Evolutionary conservation across 2,329 filamentous ascomycete genomes (phyloP).

Genomic region (Sclerotinia trifoliorum): DNA sequence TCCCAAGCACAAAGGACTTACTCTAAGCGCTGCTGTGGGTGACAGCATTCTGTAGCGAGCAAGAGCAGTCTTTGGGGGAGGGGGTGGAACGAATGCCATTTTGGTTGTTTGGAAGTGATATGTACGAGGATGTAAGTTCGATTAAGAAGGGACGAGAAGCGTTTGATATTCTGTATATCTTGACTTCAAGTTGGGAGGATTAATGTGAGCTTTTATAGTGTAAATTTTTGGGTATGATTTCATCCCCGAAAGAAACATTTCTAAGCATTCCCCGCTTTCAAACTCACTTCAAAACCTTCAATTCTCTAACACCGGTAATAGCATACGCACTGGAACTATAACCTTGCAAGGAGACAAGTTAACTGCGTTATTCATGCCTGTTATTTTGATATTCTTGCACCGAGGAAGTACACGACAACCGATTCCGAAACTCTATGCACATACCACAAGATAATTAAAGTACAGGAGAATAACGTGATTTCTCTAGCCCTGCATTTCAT

Average conservation of each 20-base stretch:
- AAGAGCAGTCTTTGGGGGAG: conserved; percentile 55
- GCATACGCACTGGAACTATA: background rate
- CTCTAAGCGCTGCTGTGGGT: conserved; percentile 62
- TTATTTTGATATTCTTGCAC: background rate
- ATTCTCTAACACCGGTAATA: background rate
- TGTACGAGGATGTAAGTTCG: background rate
- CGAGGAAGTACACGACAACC: no score
- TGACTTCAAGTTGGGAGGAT: background rate
- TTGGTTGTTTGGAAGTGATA: background rate
- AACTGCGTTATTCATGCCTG: background rate
- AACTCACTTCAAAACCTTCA: background rate
- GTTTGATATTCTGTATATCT: background rate
- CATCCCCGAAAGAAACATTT: background rate
- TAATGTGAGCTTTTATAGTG: background rate
- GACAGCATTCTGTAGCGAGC: conserved; percentile 65
- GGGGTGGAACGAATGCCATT: conserved; percentile 31
- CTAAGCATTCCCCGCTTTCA: conserved; percentile 4
- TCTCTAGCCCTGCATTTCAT: no score
- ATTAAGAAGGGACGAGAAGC: background rate
- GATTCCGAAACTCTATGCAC: no score
- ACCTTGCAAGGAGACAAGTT: background rate
- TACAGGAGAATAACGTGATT: no score
- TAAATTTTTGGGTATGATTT: background rate
- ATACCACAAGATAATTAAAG: no score
- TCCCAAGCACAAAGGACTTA: conserved; percentile 66